Percentiles rank a stretch among this genome's conserved stretches.
phyloP scores from a whole-genome alignment of 2,329 filamentous ascomycete species.

The Neopestalotiopsis rosae region DNA sequence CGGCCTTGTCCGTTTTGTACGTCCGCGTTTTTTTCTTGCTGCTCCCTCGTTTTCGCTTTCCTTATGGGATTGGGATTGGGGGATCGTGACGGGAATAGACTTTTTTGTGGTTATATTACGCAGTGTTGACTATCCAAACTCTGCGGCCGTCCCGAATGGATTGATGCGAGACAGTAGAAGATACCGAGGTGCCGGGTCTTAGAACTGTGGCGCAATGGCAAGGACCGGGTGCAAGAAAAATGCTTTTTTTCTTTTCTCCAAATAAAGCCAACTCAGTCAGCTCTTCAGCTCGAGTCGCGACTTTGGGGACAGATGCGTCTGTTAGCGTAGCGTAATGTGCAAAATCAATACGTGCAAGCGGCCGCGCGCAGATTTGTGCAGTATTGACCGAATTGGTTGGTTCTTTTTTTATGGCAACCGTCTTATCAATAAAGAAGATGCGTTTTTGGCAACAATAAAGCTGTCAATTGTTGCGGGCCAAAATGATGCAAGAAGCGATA shows the following conservation, averaged over 20 bases:
- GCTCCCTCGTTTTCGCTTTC: not conserved
- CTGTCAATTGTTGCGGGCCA: not conserved
- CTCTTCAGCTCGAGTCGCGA: not conserved
- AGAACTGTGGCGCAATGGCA: constrained; percentile 10
- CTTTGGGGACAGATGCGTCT: not conserved
- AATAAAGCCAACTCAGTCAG: not conserved
- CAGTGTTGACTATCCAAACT: not conserved
- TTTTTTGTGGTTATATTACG: not conserved
- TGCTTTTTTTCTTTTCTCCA: not conserved
- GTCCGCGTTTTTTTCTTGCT: not conserved
- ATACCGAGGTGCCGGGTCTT: constrained; percentile 13
- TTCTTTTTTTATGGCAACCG: not conserved
- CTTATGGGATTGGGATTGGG: not conserved
- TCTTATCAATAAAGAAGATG: not conserved
- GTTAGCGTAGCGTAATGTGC: not conserved
- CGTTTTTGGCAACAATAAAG: not conserved
- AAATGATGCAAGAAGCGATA: not conserved
- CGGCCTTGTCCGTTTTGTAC: not conserved
- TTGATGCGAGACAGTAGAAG: constrained; percentile 5
- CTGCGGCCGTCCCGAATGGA: constrained; percentile 4
- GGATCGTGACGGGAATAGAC: constrained; percentile 7
- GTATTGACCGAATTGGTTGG: not conserved
- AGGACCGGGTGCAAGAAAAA: not conserved
- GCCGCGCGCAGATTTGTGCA: not conserved
- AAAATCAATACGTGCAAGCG: not conserved